phyloP scores from a whole-genome alignment of 192 early-diverging fungal genomes.

The Coemansia sp. region DNA sequence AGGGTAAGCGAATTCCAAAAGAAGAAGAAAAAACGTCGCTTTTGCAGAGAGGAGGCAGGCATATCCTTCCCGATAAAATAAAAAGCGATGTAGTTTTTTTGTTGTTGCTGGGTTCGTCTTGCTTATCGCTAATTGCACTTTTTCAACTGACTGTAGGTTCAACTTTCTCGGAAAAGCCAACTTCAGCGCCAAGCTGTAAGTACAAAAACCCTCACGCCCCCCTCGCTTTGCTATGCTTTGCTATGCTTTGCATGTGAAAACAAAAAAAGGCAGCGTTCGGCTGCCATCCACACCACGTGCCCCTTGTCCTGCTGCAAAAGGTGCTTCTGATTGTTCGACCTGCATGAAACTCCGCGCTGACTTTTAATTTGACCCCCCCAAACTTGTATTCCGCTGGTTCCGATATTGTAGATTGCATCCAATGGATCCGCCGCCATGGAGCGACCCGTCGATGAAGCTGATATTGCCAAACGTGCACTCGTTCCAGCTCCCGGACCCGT shows the following conservation, averaged over 20 bases:
- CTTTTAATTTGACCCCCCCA: neutral
- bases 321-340: neutral
- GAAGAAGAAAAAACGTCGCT: too few relatives aligned
- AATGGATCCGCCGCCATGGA: slow-evolving; percentile 58
- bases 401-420: slow-evolving; percentile 38
- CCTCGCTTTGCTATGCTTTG: neutral
- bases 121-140: neutral
- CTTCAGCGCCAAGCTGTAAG: slow-evolving; percentile 55
- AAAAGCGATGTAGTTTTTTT: neutral
- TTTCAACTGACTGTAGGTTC: slow-evolving; percentile 25
- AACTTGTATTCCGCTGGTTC: neutral
- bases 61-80: neutral
- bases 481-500: slow-evolving; percentile 56
- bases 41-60: too few relatives aligned
- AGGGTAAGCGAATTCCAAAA: slow-evolving; percentile 28
- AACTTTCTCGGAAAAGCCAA: slow-evolving; percentile 54
- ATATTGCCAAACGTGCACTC: slow-evolving; percentile 56
- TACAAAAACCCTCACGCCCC: too few relatives aligned
- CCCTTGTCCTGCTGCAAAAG: too few relatives aligned
- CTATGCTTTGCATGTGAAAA: neutral
- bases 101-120: neutral
- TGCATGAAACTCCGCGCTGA: neutral
- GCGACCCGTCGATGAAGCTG: slow-evolving; percentile 46
- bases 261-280: neutral
- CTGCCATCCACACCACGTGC: neutral